Conservation (phyloP, 2,329 filamentous ascomycete genomes). For the Fusarium gaditjirri region DNA sequence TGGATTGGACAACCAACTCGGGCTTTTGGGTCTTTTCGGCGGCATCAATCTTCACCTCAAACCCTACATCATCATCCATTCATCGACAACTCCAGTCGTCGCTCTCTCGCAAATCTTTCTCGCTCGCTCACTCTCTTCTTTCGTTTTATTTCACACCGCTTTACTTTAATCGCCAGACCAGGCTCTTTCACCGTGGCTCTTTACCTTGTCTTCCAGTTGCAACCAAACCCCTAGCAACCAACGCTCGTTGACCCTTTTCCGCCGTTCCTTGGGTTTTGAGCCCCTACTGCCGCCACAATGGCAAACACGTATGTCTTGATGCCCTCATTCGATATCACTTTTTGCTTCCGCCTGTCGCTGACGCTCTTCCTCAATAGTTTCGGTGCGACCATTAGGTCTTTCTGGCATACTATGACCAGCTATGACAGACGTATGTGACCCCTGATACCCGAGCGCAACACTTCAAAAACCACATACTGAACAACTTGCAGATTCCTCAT, state of each 20-base stretch:
- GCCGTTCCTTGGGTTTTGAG: constrained; percentile 31
- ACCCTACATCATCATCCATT: constrained; percentile 33
- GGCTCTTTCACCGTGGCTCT: constrained; percentile 5
- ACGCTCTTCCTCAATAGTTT: constrained; percentile 58
- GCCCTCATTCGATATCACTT: not conserved
- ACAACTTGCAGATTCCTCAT: constrained; percentile 77
- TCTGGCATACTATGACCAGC: constrained; percentile 93
- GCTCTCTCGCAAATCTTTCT: constrained; percentile 13
- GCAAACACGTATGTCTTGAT: constrained; percentile 45
- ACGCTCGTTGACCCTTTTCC: constrained; percentile 32
- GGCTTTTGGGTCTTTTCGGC: constrained; percentile 35
- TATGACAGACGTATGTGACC: constrained; percentile 70
- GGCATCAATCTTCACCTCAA: constrained; percentile 23
- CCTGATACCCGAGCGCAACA: constrained; percentile 1
- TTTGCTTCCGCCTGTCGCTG: constrained; percentile 18
- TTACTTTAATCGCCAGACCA: constrained; percentile 32
- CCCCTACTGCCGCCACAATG: constrained; percentile 42
- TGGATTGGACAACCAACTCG: constrained; percentile 30
- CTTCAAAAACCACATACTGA: constrained; percentile 22
- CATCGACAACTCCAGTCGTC: constrained; percentile 12
- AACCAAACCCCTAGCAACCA: constrained; percentile 24
- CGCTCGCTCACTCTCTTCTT: constrained; percentile 13
- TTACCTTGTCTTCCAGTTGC: constrained; percentile 20
- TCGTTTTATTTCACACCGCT: constrained; percentile 15
- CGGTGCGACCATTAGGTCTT: constrained; percentile 80